phyloP scores from a whole-genome alignment of 2,329 filamentous ascomycete species.

The Tympanopsis confertula region DNA sequence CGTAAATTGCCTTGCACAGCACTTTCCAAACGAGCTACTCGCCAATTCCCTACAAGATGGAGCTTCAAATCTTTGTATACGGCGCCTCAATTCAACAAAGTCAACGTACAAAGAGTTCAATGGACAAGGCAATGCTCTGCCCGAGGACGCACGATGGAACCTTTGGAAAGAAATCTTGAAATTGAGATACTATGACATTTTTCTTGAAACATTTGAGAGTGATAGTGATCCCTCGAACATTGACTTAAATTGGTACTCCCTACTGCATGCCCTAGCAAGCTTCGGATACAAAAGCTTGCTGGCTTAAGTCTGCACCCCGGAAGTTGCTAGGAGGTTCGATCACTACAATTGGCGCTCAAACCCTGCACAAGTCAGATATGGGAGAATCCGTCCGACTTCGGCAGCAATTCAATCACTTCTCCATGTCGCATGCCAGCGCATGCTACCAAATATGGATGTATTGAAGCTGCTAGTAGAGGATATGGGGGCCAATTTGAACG shows the following conservation, averaged over 20 bases:
- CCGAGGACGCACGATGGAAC: too few species aligned
- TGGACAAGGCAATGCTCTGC: too few species aligned
- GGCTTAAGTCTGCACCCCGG: not conserved
- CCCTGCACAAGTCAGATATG: slow-evolving; percentile 1
- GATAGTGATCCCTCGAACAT: not conserved
- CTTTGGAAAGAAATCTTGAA: not conserved
- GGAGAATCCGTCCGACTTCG: slow-evolving; percentile 1
- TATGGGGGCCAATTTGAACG: slow-evolving; percentile 18
- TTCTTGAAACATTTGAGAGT: not conserved
- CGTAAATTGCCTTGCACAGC: too few species aligned
- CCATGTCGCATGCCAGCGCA: slow-evolving; percentile 12
- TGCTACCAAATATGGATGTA: slow-evolving; percentile 20
- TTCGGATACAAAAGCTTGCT: not conserved
- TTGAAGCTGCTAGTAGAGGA: slow-evolving; percentile 19
- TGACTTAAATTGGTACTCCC: not conserved
- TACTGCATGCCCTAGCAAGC: not conserved
- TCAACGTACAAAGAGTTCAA: too few species aligned
- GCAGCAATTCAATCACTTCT: slow-evolving; percentile 9
- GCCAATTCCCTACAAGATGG: too few species aligned
- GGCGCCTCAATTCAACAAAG: too few species aligned
- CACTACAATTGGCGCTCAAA: slow-evolving; percentile 2
- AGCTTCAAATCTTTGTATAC: too few species aligned
- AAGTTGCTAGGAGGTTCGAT: not conserved
- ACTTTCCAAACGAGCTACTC: too few species aligned
- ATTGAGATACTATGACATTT: not conserved